Base-by-base conservation (phyloP, 2,329 filamentous ascomycete genomes). In the Zopfia rhizophila region DNA sequence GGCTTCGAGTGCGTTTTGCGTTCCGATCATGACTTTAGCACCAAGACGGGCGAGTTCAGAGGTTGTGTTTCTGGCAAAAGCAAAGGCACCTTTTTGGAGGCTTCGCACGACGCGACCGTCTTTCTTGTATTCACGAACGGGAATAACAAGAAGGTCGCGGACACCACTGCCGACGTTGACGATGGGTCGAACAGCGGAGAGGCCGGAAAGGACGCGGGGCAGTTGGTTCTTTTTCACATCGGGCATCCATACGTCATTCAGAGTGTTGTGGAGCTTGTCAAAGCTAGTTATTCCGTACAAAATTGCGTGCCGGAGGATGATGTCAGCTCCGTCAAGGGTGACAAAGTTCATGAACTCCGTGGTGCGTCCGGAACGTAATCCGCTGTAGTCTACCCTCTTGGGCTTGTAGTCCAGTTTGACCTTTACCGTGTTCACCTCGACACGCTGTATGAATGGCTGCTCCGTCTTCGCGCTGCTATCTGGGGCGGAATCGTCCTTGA, bases 261-360 rank as follows among this genome's bases (percentile, higher is more conserved):
- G 82, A 2, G 88, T 93, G 69, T 92, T 85, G 41, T 94, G 91
- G 2, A 99, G 81, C 37, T 89, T 86, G 58, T 97, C 92, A 59
- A 97, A 97, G 0, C 94, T 94, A 6, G 86, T 86, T 1, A 96
- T 84, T 19, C 95, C 94, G 58, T 97, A 97, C 24, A 97, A 85
- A 58, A 99, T 97, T 18, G 90, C 89, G 67, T 93, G 92, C 10
- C 89, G 84, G 40, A 99, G 81, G 5, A 88, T 83, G 81, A 99
- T 89, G 50, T 93, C 86, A 2, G 94, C 86, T 55, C 90, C 87
- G 58, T 99, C 94, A 1, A 99, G 82, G 11, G 93, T 89, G 55
- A 99, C 82, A 68, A 99, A 97, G 70, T 99, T 99, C 92, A 97
- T 97, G 64, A 99, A 96, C 69, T 99, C 94, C 0, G 91, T 96